Conservation (phyloP, 2,329 filamentous ascomycete species). For the Phaeoacremonium minimum region DNA sequence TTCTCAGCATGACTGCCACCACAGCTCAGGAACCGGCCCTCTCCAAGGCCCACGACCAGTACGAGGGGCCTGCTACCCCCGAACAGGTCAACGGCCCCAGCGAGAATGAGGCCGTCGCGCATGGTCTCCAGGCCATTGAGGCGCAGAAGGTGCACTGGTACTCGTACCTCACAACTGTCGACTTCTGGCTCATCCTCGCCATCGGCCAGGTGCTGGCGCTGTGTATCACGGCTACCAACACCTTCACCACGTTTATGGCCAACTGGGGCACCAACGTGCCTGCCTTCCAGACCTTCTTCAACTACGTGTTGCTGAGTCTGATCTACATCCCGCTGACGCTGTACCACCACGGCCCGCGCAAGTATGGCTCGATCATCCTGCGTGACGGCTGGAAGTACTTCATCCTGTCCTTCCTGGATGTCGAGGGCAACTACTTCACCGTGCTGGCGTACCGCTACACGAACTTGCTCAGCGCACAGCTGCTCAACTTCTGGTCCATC, state of each 20-base stretch:
- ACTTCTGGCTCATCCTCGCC: conserved; percentile 82
- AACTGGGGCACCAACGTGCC: conserved; percentile 71
- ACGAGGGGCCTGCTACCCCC: conserved; percentile 10
- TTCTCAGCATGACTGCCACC: conserved; percentile 6
- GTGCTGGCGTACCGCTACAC: conserved; percentile 92
- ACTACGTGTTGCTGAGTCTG: conserved; percentile 78
- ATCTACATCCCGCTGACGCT: conserved; percentile 80
- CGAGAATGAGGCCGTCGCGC: conserved; percentile 35
- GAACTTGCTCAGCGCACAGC: conserved; percentile 85
- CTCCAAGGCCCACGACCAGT: conserved; percentile 21
- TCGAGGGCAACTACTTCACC: conserved; percentile 97
- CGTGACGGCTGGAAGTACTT: conserved; percentile 90
- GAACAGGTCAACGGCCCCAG: conserved; percentile 8
- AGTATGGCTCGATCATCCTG: conserved; percentile 59
- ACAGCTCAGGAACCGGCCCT: conserved; percentile 6
- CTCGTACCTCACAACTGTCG: conserved; percentile 74
- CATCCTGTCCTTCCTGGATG: conserved; percentile 88
- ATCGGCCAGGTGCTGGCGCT: conserved; percentile 83
- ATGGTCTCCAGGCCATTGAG: conserved; percentile 53
- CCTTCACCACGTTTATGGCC: conserved; percentile 74
- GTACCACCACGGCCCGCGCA: conserved; percentile 71
- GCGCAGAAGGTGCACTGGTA: conserved; percentile 53
- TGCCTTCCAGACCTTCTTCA: conserved; percentile 93
- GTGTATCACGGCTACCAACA: conserved; percentile 90
- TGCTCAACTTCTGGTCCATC: conserved; percentile 99